Conservation (phyloP, 305 asterid species). For the Lippia alba region DNA sequence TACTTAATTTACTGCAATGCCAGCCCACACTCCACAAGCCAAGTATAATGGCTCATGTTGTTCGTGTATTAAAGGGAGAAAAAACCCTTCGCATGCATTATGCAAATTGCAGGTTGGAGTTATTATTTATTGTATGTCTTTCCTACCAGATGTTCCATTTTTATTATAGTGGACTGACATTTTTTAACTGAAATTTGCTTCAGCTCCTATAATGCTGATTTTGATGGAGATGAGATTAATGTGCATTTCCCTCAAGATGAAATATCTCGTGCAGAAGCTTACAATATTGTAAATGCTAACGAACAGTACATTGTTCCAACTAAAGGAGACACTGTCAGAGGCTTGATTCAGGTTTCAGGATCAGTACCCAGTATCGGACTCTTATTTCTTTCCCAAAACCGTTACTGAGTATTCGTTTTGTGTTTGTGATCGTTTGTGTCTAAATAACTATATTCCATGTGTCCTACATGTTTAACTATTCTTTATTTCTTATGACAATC, state of each 20-base stretch:
- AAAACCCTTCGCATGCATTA: constrained; percentile 99
- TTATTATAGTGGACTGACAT: constrained; percentile 34
- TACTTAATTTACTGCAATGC: constrained; percentile 36
- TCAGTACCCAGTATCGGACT: constrained; percentile 29
- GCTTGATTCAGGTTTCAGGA: constrained; percentile 89
- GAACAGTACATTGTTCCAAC: constrained; percentile 98
- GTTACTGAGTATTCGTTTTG: neutral
- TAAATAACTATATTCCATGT: constrained; percentile 3
- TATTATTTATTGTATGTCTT: constrained; percentile 19
- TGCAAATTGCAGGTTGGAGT: constrained; percentile 96
- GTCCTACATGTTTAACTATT: constrained; percentile 20
- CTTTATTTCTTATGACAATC: constrained; percentile 30
- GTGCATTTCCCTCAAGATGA: constrained; percentile 99
- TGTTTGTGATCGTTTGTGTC: neutral
- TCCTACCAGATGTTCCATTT: constrained; percentile 14
- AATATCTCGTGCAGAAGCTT: constrained; percentile 99
- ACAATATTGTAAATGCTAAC: constrained; percentile 92
- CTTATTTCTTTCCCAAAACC: constrained; percentile 9
- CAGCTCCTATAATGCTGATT: constrained; percentile 98
- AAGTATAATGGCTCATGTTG: constrained; percentile 98
- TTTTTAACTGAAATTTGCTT: constrained; percentile 38
- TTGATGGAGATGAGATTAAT: constrained; percentile 98
- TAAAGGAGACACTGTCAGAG: constrained; percentile 96
- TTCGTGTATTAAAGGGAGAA: constrained; percentile 95
- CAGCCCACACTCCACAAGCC: constrained; percentile 99